Base-by-base conservation (phyloP, 208 protist species). In the Lotmaria passim region DNA sequence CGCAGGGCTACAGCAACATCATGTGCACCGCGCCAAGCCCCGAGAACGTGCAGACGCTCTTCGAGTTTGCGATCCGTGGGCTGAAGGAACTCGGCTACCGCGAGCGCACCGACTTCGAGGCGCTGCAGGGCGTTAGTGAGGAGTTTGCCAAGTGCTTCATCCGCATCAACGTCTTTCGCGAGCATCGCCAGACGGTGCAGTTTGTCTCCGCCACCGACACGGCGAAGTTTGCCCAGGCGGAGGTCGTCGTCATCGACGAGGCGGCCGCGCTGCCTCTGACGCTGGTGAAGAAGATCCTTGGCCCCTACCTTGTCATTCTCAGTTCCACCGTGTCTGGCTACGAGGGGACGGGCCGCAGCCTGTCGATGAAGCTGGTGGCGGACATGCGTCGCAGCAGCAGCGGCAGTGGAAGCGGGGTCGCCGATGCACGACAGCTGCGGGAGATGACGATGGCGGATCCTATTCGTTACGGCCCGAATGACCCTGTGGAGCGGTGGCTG, bases 161-260 rank as follows among this genome's bases (percentile, higher is more conserved):
- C 26, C 93, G 98, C 62, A 90, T 99, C 41, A 99, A 99, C 76
- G 89, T 99, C 19, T 99, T 99, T 80, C 89, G 93, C 46, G 74
- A 90, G 39, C 98, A 99, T 69, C 87, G 98, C 3, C 99, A 99
- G 85, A 99, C 98, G 0, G 95, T 99, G 34, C 97, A 99, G 78
- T 99, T 99, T 47, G 97, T 99, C 48, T 85, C 89, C 44, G 94
- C 97, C 19, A 86, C 88, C 36, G 96, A 98, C 78, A 83, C 82
- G 24, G 66, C 72, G 34, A 96, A 95, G 75, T 96, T 99, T 55
- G 93, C 94, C 21, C 97, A 99, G 81, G 97, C 97, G 12, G 97
- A 99, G 83, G 77, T 99, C n/a, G 78, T 99, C 3, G 97, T 99
- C 11, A 98, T 99, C 61, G 99, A 99, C 81, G 99, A 99, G 83